Base-by-base conservation (phyloP, 2,329 filamentous ascomycete genomes). In the Lasiodiplodia citricola region DNA sequence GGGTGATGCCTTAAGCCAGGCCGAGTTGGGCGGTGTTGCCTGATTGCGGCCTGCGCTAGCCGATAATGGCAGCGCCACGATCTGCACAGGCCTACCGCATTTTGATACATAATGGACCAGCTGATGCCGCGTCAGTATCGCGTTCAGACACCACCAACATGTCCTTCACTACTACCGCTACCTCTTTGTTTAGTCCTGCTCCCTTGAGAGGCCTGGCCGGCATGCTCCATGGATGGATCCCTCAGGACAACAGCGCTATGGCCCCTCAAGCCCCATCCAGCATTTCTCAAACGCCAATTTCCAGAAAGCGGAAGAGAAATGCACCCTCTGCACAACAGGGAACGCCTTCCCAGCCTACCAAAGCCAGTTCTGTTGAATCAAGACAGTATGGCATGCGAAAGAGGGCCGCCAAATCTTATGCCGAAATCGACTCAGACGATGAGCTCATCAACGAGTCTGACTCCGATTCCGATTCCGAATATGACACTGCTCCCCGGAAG, bases 31-130 rank as follows among this genome's bases (percentile, higher is more conserved):
- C 60, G n/a, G 31, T 64, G 60, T 52, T 64, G 60, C 60, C 60
- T 64, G 60, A 38, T 31, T 64, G 60, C 60, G 47, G 60, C 60
- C 60, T 64, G 31, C 60, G 60, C 60, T 64, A 64, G 37, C 60
- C 44, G 7, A 16, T 3, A 18, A 38, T 7, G 13, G 60, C 28
- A 64, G 31, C 60, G 31, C 28, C 47, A 64, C 60, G 14, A 21
- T 23, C n/a, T 31, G 28, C 47, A n/a, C 47, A 23, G 47, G 28
- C 23, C 31, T 37, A 7, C 38, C 14, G 31, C n/a, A 23, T 16
- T 11, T 18, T 41, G 6, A n/a, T 64, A 52, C 37, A 41, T 64
- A 52, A 51, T 18, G 55, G 38, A 21, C 54, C 25, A 23, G 23
- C 55, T 23, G 55, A 58, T 58, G 55, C 38, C 35, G 55, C 35